phyloP scores from a whole-genome alignment of 345 rosid species.

The Carallia brachiata region DNA sequence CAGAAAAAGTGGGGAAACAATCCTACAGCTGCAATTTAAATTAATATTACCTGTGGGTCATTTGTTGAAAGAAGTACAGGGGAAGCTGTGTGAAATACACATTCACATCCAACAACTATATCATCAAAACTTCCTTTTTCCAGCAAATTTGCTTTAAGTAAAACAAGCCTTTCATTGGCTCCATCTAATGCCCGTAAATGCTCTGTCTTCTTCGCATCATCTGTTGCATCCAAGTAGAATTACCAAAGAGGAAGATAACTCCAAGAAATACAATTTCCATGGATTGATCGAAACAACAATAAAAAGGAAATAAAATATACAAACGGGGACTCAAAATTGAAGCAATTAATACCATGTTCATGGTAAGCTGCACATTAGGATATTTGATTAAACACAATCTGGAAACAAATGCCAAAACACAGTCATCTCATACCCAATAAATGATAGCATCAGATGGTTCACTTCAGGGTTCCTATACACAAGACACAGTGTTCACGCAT shows the following conservation, averaged over 20 bases:
- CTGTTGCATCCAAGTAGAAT: not conserved
- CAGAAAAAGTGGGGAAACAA: not conserved
- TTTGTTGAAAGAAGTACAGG: not conserved
- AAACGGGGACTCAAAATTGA: too few species aligned
- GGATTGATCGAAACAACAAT: too few species aligned
- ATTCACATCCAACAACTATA: slow-evolving; percentile 15
- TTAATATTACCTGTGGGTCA: slow-evolving; percentile 15
- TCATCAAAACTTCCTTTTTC: slow-evolving; percentile 15
- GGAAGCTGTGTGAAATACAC: slow-evolving; percentile 22
- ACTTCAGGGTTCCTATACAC: too few species aligned
- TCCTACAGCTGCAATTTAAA: not conserved
- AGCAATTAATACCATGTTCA: too few species aligned
- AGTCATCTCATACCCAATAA: too few species aligned
- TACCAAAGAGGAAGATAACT: not conserved
- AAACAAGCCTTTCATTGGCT: slow-evolving; percentile 15
- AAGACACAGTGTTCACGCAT: too few species aligned
- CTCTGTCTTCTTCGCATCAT: slow-evolving; percentile 9
- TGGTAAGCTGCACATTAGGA: too few species aligned
- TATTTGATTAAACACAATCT: too few species aligned
- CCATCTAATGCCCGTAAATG: slow-evolving; percentile 14
- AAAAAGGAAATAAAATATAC: too few species aligned
- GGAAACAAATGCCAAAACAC: too few species aligned
- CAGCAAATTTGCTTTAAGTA: slow-evolving; percentile 16
- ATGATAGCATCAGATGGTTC: too few species aligned
- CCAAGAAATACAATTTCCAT: not conserved